Base-by-base conservation (phyloP, 164 flowering plant genomes). In the Macadamia integrifolia region DNA sequence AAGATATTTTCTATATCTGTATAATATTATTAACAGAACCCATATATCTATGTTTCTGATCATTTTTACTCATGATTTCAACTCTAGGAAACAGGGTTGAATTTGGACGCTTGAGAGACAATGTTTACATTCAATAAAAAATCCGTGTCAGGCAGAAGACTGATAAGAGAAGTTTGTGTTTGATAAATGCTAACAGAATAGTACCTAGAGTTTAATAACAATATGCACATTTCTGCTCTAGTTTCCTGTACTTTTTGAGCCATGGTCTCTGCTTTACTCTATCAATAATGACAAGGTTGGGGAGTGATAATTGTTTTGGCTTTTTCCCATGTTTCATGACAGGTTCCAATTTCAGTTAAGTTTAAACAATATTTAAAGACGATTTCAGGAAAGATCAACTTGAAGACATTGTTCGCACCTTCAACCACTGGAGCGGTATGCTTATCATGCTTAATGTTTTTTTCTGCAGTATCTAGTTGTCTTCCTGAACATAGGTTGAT, bases 351-450 rank as follows among this genome's bases (percentile, higher is more conserved):
- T 58, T 61, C 48, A 12, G 71, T 58, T 11, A 77, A 64, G 50
- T 58, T 80, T 23, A 76, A 72, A 68, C 71, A 72, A 11, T 31
- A 48, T 0, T 17, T 82, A 3, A 58, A 9, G 70, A 77, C 1
- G 48, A 9, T 78, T 55, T 66, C 69, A 29, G 52, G 43, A 17
- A 75, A 76, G 62, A 30, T 86, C 70, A 68, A 83, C 67, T 67
- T 80, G 71, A 81, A 82, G 74, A 76, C 65, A 52, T 29, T 86
- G 60, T 72, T 88, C 12, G 80, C 90, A 32, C 93, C 93, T 66
- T 85, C 88, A 17, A 86, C 90, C 13, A 74, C 61, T 42, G 90
- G 80, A 78, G 87, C 79, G 75, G 93, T 88, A 84, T 68, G 71
- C 58, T 66, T 18, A 52, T 71, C 30, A 13, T 35, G 40, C 40